Evolutionary conservation across 2,329 filamentous ascomycete species (phyloP).

Genomic region (Dactylonectria macrodidyma): DNA sequence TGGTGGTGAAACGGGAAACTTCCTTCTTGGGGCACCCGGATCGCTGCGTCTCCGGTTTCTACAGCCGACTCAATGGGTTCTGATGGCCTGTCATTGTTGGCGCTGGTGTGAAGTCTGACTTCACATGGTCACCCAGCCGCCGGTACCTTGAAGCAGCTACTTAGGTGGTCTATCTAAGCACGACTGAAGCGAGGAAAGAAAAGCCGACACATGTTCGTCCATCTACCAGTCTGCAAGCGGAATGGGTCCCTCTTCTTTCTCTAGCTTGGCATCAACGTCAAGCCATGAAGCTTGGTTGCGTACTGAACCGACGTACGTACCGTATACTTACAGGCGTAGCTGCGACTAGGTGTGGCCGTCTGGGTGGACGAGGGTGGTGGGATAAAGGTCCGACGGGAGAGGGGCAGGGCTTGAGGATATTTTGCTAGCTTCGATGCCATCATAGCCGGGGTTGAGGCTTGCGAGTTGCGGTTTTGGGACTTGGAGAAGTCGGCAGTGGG

Average conservation of each 20-base stretch:
- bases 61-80: not conserved
- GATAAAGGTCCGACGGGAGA: constrained; percentile 18
- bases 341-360: not conserved
- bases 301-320: not conserved
- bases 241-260: no score
- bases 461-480: constrained; percentile 7
- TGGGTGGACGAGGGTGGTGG: not conserved
- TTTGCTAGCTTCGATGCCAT: constrained; percentile 23
- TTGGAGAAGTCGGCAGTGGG: constrained; percentile 8
- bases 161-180: no score
- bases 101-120: not conserved
- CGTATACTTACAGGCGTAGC: not conserved
- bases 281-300: no score
- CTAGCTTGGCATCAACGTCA: no score
- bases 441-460: constrained; percentile 20
- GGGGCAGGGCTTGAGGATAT: not conserved
- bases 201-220: no score
- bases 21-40: not conserved
- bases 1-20: constrained; percentile 20
- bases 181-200: no score
- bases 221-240: no score
- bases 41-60: constrained; percentile 4
- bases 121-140: not conserved
- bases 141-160: not conserved
- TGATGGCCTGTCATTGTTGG: not conserved